These are phyloP conservation scores for Xylaria palmicola DNA, from an alignment of 495 filamentous ascomycete species.

Conservation along the genomic window DNA sequence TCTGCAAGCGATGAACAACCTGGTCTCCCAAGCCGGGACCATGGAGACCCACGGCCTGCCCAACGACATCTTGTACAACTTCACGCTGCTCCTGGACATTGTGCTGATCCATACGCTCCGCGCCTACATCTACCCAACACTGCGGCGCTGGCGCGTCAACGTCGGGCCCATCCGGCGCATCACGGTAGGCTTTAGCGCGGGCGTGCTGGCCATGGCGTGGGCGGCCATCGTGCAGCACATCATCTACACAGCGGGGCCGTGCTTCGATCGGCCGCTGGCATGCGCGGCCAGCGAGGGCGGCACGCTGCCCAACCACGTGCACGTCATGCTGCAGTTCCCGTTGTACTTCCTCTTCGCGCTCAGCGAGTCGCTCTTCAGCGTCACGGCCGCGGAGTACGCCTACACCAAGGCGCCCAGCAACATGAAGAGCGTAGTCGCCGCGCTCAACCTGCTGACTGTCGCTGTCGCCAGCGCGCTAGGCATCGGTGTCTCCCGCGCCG, in stretches of 20 bases:
- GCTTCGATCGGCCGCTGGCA: conserved; percentile 47
- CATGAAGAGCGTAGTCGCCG: conserved; percentile 31
- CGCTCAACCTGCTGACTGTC: conserved; percentile 40
- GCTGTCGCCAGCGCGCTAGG: conserved; percentile 41
- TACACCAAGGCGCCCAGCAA: conserved; percentile 41
- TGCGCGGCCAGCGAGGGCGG: conserved; percentile 31
- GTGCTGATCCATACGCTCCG: no score
- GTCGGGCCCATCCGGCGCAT: conserved; percentile 55
- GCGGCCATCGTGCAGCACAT: conserved; percentile 47
- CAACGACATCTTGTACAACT: conserved; percentile 45
- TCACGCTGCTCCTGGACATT: conserved; percentile 45
- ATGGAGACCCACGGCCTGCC: conserved; percentile 47
- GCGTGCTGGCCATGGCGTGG: conserved; percentile 48
- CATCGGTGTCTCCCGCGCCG: conserved; percentile 40
- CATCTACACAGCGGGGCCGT: conserved; percentile 47
- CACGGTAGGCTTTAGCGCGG: conserved; percentile 45
- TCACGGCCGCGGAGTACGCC: conserved; percentile 51
- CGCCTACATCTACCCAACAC: no score
- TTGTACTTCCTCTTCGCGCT: conserved; percentile 38
- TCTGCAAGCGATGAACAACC: conserved; percentile 51
- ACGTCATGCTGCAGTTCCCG: conserved; percentile 39
- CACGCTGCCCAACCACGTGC: conserved; percentile 33
- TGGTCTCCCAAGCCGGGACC: conserved; percentile 53
- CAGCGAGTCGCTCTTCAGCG: conserved; percentile 39
- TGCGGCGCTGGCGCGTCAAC: conserved; percentile 36